Conservation (phyloP, 2,329 filamentous ascomycete genomes). For the Stenocarpella maydis region DNA sequence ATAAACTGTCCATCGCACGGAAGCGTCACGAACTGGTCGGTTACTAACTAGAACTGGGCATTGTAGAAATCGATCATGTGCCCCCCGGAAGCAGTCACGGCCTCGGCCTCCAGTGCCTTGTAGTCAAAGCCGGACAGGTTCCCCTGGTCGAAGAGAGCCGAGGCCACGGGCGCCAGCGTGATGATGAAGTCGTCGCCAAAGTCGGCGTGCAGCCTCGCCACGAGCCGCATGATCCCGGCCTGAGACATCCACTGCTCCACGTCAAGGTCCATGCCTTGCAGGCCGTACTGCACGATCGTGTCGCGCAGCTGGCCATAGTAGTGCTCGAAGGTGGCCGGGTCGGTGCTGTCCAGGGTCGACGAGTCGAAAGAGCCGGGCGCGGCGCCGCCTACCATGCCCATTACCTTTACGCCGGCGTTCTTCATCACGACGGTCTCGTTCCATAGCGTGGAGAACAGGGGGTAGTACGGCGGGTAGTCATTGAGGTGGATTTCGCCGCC, state of each 20-base stretch:
- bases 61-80: constrained; percentile 85
- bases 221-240: constrained; percentile 69
- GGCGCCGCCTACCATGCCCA: constrained; percentile 89
- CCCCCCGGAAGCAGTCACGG: constrained; percentile 49
- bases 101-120: constrained; percentile 72
- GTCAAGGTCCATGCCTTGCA: constrained; percentile 80
- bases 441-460: constrained; percentile 78
- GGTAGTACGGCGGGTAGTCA: constrained; percentile 74
- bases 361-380: constrained; percentile 75
- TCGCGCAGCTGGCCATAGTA: constrained; percentile 76
- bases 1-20: no score
- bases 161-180: constrained; percentile 82
- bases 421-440: constrained; percentile 77
- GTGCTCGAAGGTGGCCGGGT: constrained; percentile 68
- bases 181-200: constrained; percentile 78
- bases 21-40: not conserved
- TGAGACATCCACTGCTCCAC: constrained; percentile 81
- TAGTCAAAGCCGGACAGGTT: constrained; percentile 88
- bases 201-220: constrained; percentile 72
- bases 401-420: constrained; percentile 76
- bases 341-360: constrained; percentile 61
- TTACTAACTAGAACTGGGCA: constrained; percentile 65
- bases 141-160: constrained; percentile 63
- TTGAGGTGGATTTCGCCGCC: constrained; percentile 78
- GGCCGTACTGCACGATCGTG: constrained; percentile 65